Percentiles rank a stretch among this genome's conserved stretches.
These are phyloP conservation scores for Fusarium dimerum DNA, from an alignment of 2,329 filamentous ascomycete species.

Conservation along the genomic window DNA sequence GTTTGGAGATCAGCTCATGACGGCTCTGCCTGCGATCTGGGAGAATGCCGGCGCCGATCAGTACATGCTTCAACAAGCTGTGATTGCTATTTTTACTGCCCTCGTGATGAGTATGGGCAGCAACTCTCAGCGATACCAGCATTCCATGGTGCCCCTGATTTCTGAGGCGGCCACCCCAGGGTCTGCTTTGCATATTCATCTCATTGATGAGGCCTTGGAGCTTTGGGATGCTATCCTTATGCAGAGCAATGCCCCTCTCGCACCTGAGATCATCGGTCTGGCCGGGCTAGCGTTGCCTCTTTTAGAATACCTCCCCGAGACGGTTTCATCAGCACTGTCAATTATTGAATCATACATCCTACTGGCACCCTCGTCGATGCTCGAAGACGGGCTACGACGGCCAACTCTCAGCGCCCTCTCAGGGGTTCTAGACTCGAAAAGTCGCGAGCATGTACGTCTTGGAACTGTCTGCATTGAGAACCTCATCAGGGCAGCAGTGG, in stretches of 20 bases:
- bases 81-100: conserved; percentile 81
- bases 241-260: conserved; percentile 63
- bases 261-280: conserved; percentile 62
- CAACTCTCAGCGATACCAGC: conserved; percentile 76
- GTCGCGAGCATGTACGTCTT: conserved; percentile 58
- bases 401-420: conserved; percentile 52
- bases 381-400: conserved; percentile 56
- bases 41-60: conserved; percentile 76
- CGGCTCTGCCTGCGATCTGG: conserved; percentile 81
- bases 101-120: conserved; percentile 84
- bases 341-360: conserved; percentile 72
- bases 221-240: conserved; percentile 78
- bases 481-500: conserved; percentile 63
- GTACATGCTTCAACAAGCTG: conserved; percentile 90
- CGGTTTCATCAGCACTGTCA: conserved; percentile 60
- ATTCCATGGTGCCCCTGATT: conserved; percentile 79
- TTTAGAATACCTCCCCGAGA: conserved; percentile 66
- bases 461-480: conserved; percentile 64
- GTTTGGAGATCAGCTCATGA: conserved; percentile 79
- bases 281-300: conserved; percentile 65
- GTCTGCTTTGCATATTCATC: conserved; percentile 75
- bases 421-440: conserved; percentile 51
- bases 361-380: conserved; percentile 67
- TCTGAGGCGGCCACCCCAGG: conserved; percentile 74
- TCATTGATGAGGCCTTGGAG: conserved; percentile 89